Base-by-base conservation (phyloP, 306 rosid genomes). In the Trifolium pratense region DNA sequence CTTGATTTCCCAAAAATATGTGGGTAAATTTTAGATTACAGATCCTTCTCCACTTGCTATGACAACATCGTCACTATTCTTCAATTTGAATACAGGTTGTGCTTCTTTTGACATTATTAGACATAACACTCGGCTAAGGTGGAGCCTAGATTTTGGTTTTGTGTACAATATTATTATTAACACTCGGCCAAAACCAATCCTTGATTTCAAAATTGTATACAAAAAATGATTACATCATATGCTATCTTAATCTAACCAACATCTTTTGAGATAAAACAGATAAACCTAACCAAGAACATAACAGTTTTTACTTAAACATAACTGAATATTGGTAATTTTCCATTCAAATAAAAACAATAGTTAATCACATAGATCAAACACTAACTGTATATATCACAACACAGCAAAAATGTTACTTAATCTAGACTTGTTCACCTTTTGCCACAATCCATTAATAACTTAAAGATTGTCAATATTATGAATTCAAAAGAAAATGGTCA, bases 381-480 rank as follows among this genome's bases (percentile, higher is more conserved):
- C 52, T 48, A 55, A 13, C 15, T 32, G 15, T 62, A 18, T 45
- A 49, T 34, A 74, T 12, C 15, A 21, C 43, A 23, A 64, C 9
- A n/a, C 66, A n/a, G 6, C 16, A 65, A 34, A 75, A 31, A 36
- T 6, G 66, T 56, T 42, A 55, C 13, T 29, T 42, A 57, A 66
- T 55, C 71, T 55, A 25, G 17, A 56, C 26, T 65, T 5, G 1
- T 40, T 66, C 48, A 68, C 26, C 46, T 26, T 76, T 42, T 39
- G 66, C 10, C 32, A 56, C 40, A 66, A 42, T 25, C 45, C 49
- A 53, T 43, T 64, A 14, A 51, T 37, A 11, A 65, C 59, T 26
- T 16, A 61, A 25, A 55, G 31, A 23, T 7, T 29, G 6, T 29
- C 32, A 29, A 29, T 29, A 29, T 29, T 29, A 29, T 29, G 32